These are phyloP conservation scores for Suhomyces sp. DNA, from an alignment of 805 yeast species.

Conservation along the genomic window DNA sequence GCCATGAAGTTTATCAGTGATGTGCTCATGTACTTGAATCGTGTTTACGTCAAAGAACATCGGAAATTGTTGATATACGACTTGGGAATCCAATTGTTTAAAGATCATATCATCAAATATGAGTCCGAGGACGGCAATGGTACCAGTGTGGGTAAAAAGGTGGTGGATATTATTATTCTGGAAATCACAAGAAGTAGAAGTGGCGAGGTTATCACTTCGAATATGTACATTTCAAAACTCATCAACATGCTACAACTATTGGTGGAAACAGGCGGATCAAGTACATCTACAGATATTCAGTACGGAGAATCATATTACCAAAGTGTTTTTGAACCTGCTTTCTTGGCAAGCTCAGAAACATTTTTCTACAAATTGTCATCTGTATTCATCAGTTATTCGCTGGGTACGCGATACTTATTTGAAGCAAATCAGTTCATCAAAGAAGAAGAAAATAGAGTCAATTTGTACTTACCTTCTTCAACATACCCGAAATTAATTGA, in stretches of 20 bases:
- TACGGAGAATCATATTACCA: conserved; percentile 62
- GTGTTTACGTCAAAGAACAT: conserved; percentile 75
- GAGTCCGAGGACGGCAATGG: conserved; percentile 33
- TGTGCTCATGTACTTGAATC: conserved; percentile 80
- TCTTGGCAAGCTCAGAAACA: conserved; percentile 52
- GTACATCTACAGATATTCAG: conserved; percentile 18
- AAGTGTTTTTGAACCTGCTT: conserved; percentile 63
- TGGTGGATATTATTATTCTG: conserved; percentile 50
- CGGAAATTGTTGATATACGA: conserved; percentile 68
- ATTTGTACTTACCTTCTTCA: conserved; percentile 51
- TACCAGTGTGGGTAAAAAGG: conserved; percentile 46
- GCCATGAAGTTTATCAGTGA: conserved; percentile 80
- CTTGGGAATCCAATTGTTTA: conserved; percentile 66
- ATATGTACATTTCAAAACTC: conserved; percentile 57
- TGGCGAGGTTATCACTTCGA: conserved; percentile 50
- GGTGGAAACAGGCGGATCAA: conserved; percentile 32
- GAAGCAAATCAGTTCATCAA: conserved; percentile 52
- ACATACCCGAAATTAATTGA: conserved; percentile 55
- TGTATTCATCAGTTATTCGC: conserved; percentile 40
- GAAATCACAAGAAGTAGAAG: conserved; percentile 57
- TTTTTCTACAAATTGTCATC: conserved; percentile 53
- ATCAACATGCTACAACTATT: conserved; percentile 72
- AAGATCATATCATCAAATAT: conserved; percentile 55
- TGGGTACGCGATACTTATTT: conserved; percentile 56
- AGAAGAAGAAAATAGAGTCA: conserved; percentile 61